These are phyloP conservation scores for Haplographium delicatum DNA, from an alignment of 495 filamentous ascomycete species.

Conservation along the genomic window DNA sequence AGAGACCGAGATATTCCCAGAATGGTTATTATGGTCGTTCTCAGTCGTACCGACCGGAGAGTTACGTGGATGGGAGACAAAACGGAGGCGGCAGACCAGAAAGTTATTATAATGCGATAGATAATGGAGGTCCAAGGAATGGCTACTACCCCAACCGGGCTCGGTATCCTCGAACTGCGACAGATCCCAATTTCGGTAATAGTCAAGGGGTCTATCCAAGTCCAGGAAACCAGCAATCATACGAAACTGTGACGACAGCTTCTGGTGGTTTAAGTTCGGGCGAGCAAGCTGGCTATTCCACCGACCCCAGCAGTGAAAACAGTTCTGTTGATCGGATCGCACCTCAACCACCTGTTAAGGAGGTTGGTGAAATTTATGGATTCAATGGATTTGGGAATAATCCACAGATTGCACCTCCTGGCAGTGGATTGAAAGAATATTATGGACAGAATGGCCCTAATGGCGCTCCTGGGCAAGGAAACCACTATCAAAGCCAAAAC, in stretches of 20 bases:
- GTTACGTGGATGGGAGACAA: constrained; percentile 39
- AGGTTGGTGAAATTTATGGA: constrained; percentile 50
- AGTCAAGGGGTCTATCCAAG: constrained; percentile 51
- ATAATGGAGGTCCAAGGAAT: constrained; percentile 32
- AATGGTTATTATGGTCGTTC: constrained; percentile 44
- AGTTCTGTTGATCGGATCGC: constrained; percentile 76
- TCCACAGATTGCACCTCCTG: constrained; percentile 34
- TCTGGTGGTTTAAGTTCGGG: constrained; percentile 64
- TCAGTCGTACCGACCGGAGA: constrained; percentile 38
- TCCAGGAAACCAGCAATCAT: constrained; percentile 57
- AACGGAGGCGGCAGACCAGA: constrained; percentile 44
- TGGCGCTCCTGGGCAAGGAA: constrained; percentile 20
- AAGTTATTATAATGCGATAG: constrained; percentile 36
- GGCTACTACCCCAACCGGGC: constrained; percentile 38
- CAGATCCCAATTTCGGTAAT: constrained; percentile 35
- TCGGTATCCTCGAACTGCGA: constrained; percentile 39
- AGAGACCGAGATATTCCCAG: constrained; percentile 42
- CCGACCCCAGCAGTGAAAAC: constrained; percentile 86
- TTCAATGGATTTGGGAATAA: constrained; percentile 32
- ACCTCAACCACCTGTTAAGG: constrained; percentile 51
- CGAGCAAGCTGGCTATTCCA: constrained; percentile 73
- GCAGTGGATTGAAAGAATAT: constrained; percentile 33
- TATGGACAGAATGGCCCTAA: constrained; percentile 19
- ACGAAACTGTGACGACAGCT: constrained; percentile 74
- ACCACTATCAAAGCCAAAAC: constrained; percentile 13